A percentile compares a stretch with the other conserved stretches of the same genome.
Conservation (phyloP, 257 asterid species). For the Gentiana macrophylla region DNA sequence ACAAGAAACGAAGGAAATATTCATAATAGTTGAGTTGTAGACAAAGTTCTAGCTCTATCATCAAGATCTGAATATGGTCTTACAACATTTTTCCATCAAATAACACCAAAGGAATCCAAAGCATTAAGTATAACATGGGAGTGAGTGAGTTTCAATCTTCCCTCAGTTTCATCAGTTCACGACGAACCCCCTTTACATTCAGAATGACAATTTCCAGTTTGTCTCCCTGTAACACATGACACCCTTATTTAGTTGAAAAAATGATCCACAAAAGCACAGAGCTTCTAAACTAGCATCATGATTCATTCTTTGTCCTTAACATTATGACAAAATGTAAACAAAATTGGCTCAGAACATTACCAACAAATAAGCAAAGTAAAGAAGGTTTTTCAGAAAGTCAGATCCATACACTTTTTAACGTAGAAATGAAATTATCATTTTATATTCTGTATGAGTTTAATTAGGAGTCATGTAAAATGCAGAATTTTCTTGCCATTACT, state of each 20-base stretch:
- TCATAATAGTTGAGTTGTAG: too few species aligned
- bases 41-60: too few species aligned
- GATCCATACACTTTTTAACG: too few species aligned
- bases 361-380: background rate
- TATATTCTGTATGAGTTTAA: background rate
- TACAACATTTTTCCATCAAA: conserved; percentile 2
- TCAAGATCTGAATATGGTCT: too few species aligned
- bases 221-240: conserved; percentile 23
- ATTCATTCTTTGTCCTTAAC: background rate
- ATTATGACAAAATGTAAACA: background rate
- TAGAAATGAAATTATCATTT: background rate
- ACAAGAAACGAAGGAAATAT: too few species aligned
- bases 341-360: background rate
- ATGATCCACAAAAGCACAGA: background rate
- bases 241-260: background rate
- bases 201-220: conserved; percentile 30
- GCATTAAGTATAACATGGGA: background rate
- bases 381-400: too few species aligned
- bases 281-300: background rate
- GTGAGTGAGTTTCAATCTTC: conserved; percentile 18
- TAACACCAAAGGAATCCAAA: conserved; percentile 2
- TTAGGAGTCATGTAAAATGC: too few species aligned
- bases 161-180: conserved; percentile 35
- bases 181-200: conserved; percentile 24
- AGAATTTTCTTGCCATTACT: too few species aligned